Percentiles rank a stretch among this genome's conserved stretches.
These are phyloP conservation scores for Discostella stelligeroides DNA, from an alignment of 108 stramenopile species.

Conservation along the genomic window DNA sequence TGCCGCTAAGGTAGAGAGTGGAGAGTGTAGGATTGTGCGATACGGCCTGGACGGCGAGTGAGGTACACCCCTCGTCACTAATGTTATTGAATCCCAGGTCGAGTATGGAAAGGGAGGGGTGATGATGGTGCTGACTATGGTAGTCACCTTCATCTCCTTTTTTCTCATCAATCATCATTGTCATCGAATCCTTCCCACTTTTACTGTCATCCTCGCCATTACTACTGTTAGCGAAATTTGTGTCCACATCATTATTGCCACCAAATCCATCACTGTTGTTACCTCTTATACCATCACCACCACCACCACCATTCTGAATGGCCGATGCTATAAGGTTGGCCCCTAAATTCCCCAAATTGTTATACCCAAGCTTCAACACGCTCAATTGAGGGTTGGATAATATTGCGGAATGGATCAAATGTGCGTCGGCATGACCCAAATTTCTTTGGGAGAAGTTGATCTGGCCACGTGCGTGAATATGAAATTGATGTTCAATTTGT, in stretches of 20 bases:
- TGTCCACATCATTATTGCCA: neutral
- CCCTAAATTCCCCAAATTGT: constrained; percentile 70
- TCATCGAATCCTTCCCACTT: neutral
- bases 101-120: constrained; percentile 62
- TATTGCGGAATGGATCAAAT: constrained; percentile 54
- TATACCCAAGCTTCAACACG: constrained; percentile 82
- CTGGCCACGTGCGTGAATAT: constrained; percentile 38
- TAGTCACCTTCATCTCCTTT: neutral
- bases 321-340: constrained; percentile 65
- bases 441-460: constrained; percentile 77
- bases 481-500: neutral
- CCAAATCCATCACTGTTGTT: too few relatives aligned
- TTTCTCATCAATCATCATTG: neutral
- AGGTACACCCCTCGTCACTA: constrained; percentile 73
- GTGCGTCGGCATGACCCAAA: constrained; percentile 54
- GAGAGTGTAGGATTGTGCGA: constrained; percentile 65
- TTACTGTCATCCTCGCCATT: neutral
- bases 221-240: too few relatives aligned
- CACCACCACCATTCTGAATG: constrained; percentile 36
- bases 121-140: constrained; percentile 36
- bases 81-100: constrained; percentile 83
- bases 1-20: constrained; percentile 73
- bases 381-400: constrained; percentile 64
- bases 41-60: constrained; percentile 59
- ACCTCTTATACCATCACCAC: too few relatives aligned